Evolutionary conservation across 1,284 basidiomycete genomes (phyloP).

Genomic region (Cryptococcus sp.): DNA sequence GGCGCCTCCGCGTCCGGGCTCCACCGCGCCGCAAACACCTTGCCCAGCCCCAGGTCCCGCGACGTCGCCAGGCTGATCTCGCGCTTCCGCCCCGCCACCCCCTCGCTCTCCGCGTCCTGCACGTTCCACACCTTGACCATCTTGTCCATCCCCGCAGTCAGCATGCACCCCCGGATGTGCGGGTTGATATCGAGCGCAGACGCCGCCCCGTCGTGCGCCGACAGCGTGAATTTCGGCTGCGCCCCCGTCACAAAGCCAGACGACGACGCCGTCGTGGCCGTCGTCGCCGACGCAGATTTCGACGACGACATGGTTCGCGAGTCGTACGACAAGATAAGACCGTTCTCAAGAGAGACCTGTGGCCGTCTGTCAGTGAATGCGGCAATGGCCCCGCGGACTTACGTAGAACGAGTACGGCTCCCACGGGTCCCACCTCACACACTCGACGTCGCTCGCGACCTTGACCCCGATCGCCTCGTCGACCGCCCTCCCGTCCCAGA

Average conservation of each 20-base stretch:
- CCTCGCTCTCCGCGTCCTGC: constrained; percentile 59
- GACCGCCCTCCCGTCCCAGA: constrained; percentile 86
- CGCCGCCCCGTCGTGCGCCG: constrained; percentile 93
- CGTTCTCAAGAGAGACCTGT: constrained; percentile 88
- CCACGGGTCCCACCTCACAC: constrained; percentile 94
- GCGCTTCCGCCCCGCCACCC: constrained; percentile 57
- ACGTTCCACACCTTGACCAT: constrained; percentile 94
- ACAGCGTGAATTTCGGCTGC: constrained; percentile 73
- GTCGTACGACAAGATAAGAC: constrained; percentile 87
- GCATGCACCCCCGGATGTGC: constrained; percentile 84
- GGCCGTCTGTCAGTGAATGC: constrained; percentile 7
- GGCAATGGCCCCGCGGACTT: constrained; percentile 37
- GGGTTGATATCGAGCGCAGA: constrained; percentile 89
- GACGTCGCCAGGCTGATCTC: constrained; percentile 84
- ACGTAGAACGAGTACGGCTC: constrained; percentile 83
- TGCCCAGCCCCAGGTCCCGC: constrained; percentile 91
- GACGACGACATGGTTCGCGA: constrained; percentile 73
- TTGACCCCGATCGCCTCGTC: constrained; percentile 70
- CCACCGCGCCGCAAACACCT: constrained; percentile 86
- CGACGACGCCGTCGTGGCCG: constrained; percentile 19
- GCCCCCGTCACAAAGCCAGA: constrained; percentile 20
- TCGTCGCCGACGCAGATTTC: constrained; percentile 16
- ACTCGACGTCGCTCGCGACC: constrained; percentile 88
- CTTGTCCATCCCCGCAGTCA: constrained; percentile 91
- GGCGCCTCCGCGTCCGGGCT: constrained; percentile 80